Conservation (phyloP, 805 yeast species). For the Isabelozyma rhagii region DNA sequence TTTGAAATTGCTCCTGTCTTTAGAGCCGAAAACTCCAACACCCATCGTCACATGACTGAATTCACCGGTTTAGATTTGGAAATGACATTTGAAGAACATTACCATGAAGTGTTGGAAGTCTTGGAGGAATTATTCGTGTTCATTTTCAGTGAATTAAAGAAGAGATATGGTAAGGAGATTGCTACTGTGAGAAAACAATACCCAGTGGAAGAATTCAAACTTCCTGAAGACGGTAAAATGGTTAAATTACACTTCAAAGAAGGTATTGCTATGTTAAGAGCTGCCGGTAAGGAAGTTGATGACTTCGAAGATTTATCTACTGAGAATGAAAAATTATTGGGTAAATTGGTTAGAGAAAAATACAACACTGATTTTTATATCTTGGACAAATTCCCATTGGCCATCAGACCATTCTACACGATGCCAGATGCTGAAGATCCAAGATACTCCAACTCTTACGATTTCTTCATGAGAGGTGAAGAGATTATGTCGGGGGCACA, state of each 20-base stretch:
- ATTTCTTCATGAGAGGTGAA: conserved; percentile 99
- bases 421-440: conserved; percentile 97
- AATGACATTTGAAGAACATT: conserved; percentile 97
- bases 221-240: conserved; percentile 94
- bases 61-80: conserved; percentile 96
- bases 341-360: conserved; percentile 86
- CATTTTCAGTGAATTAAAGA: conserved; percentile 81
- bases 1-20: conserved; percentile 97
- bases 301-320: conserved; percentile 90
- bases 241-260: conserved; percentile 85
- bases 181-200: conserved; percentile 87
- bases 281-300: conserved; percentile 79
- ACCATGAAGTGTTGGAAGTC: conserved; percentile 77
- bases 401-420: conserved; percentile 96
- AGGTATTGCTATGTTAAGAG: conserved; percentile 83
- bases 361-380: conserved; percentile 97
- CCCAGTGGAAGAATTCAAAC: conserved; percentile 96
- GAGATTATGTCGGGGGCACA: conserved; percentile 99
- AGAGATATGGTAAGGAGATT: conserved; percentile 77
- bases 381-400: conserved; percentile 96
- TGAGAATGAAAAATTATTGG: conserved; percentile 91
- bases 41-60: conserved; percentile 99
- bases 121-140: conserved; percentile 76
- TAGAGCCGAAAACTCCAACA: conserved; percentile 98
- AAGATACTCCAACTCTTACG: conserved; percentile 93